These are phyloP conservation scores for Nothopassalora personata DNA, from an alignment of 2,329 filamentous ascomycete species.

Conservation along the genomic window DNA sequence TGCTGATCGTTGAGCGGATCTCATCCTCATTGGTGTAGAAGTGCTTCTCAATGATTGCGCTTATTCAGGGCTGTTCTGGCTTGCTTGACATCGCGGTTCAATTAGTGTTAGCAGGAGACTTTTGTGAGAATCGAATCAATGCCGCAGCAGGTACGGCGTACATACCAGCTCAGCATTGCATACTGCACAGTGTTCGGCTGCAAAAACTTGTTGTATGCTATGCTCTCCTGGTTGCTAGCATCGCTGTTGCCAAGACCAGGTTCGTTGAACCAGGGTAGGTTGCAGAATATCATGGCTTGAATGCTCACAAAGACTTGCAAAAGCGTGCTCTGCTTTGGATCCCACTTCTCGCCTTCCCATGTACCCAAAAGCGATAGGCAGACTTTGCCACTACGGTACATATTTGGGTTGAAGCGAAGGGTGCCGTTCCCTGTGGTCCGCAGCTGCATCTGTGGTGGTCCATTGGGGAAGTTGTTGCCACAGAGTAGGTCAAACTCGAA, in stretches of 20 bases:
- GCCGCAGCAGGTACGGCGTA: conserved; percentile 15
- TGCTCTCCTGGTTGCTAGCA: conserved; percentile 10
- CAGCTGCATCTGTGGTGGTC: conserved; percentile 49
- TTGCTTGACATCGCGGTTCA: too few relatives aligned
- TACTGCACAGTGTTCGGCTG: conserved; percentile 28
- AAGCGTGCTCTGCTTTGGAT: conserved; percentile 49
- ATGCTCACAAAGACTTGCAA: conserved; percentile 50
- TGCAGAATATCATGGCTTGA: conserved; percentile 54
- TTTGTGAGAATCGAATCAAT: background rate
- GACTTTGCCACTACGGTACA: conserved; percentile 56
- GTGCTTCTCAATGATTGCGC: conserved; percentile 12
- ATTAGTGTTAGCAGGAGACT: background rate
- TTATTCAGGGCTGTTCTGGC: too few relatives aligned
- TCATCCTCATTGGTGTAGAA: conserved; percentile 8
- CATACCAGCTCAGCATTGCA: conserved; percentile 32
- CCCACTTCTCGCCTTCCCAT: conserved; percentile 47
- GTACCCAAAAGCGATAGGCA: conserved; percentile 54
- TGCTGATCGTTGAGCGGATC: conserved; percentile 7
- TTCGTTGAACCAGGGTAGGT: conserved; percentile 53
- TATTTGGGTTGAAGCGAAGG: conserved; percentile 53
- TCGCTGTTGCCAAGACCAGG: conserved; percentile 36
- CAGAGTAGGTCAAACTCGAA: conserved; percentile 55
- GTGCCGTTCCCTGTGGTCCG: conserved; percentile 48
- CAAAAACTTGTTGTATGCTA: conserved; percentile 28
- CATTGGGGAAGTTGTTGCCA: conserved; percentile 41